phyloP scores from a whole-genome alignment of 2,329 filamentous ascomycete genomes.

The Emmonsiellopsis sp. region DNA sequence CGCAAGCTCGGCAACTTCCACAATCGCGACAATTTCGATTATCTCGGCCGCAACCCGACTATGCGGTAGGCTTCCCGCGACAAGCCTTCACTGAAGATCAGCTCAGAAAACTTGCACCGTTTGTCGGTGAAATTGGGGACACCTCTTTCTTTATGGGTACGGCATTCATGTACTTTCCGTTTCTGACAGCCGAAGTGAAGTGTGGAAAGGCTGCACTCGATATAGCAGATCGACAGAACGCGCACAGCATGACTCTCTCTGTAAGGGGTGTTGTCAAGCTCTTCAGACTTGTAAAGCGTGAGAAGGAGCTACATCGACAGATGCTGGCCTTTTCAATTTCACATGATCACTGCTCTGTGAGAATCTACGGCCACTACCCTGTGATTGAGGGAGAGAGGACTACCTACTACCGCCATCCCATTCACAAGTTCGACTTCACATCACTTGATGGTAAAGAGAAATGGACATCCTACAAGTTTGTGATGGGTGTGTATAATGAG shows the following conservation, averaged over 20 bases:
- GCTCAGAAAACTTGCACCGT: constrained; percentile 30
- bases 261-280: constrained; percentile 27
- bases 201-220: constrained; percentile 17
- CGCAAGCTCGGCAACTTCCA: neutral
- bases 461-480: no score
- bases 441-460: no score
- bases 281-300: constrained; percentile 27
- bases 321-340: no score
- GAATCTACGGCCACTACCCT: constrained; percentile 2
- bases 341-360: neutral
- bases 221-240: constrained; percentile 22
- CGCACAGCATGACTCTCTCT: constrained; percentile 24
- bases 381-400: no score
- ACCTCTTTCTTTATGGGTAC: constrained; percentile 4
- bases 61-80: constrained; percentile 25
- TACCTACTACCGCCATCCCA: no score
- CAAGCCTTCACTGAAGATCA: constrained; percentile 25
- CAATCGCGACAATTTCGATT: constrained; percentile 3
- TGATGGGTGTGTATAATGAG: no score
- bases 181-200: constrained; percentile 19
- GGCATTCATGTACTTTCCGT: constrained; percentile 17
- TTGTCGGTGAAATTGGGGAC: constrained; percentile 11
- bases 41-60: constrained; percentile 28
- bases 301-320: neutral
- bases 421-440: no score